Evolutionary conservation across 208 protist species (phyloP), one percentile per base, ranked within the genome.

Genomic region (Leishmania guyanensis): DNA sequence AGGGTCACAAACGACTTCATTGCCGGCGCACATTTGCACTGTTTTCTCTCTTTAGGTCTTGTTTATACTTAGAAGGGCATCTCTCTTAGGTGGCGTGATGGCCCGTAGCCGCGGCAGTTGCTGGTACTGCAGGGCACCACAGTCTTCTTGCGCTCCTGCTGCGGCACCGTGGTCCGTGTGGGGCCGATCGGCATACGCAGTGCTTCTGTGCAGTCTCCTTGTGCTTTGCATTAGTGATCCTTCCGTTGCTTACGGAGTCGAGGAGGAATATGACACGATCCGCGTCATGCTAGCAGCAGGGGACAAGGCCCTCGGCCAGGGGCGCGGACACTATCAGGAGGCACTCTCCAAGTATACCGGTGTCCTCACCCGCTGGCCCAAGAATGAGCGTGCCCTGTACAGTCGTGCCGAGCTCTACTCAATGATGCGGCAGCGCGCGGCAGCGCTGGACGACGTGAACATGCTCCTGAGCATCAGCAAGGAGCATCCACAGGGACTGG

Each of bases 331-430:
- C 29, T 98, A 97, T 82, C 92, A 90, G 53, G 93, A 96, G 56
- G 95, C 95, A 29, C 79, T 98, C n/a, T 87, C 88, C 36, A 96
- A 96, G 82, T 98, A 97, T 78, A 97, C 93, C 0, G 90, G 89
- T 76, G 93, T 90, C 0, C 83, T 96, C 16, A 65, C 92, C 1
- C 88, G 90, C 17, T 88, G 88, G 69, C 91, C 92, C 5, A 53
- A 64, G 2, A 97, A 87, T 75, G 81, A 89, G 74, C 93, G 93
- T 17, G 93, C 84, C 17, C 74, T 96, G 17, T 96, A 88, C 81
- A 96, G 93, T 72, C 90, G 95, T 3, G 95, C 95, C 6, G 89
- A 96, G 82, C 81, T 98, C 0, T 86, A 93, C 43, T 90, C 82
- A 5, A 91, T 96, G 80, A 87, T 94, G 88, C 88, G 90, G 2